Conservation (phyloP, 1,284 basidiomycete genomes). For the Rhizoctonia solani region DNA sequence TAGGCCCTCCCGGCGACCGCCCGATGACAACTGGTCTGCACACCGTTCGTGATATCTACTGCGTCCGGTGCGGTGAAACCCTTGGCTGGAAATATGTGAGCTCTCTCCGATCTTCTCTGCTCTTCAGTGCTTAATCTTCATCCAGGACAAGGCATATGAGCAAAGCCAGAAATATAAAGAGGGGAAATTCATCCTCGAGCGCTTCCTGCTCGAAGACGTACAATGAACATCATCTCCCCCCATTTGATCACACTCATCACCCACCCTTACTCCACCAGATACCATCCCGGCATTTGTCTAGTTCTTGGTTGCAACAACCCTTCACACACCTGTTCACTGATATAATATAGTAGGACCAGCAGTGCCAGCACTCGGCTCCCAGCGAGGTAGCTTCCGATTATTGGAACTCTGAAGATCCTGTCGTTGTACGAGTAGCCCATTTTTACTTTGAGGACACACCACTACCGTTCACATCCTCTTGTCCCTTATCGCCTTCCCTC, state of each 20-base stretch:
- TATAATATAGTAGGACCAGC: slow-evolving; percentile 8
- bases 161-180: slow-evolving; percentile 95
- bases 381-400: slow-evolving; percentile 8
- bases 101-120: slow-evolving; percentile 39
- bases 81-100: slow-evolving; percentile 98
- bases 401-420: slow-evolving; percentile 12
- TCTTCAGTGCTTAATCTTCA: not conserved
- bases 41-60: slow-evolving; percentile 93
- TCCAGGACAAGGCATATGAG: slow-evolving; percentile 91
- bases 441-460: slow-evolving; percentile 19
- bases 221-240: slow-evolving; percentile 21
- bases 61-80: slow-evolving; percentile 80
- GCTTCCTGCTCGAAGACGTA: slow-evolving; percentile 69
- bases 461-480: not conserved
- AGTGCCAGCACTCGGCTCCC: not conserved
- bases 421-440: slow-evolving; percentile 23
- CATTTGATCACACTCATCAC: no score
- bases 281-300: slow-evolving; percentile 8
- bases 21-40: slow-evolving; percentile 97
- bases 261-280: not conserved
- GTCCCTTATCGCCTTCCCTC: not conserved
- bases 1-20: slow-evolving; percentile 87
- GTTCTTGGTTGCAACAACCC: slow-evolving; percentile 1
- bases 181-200: slow-evolving; percentile 96
- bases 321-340: not conserved